Evolutionary conservation across 305 asterid genomes (phyloP).

Genomic region (Vinca major): DNA sequence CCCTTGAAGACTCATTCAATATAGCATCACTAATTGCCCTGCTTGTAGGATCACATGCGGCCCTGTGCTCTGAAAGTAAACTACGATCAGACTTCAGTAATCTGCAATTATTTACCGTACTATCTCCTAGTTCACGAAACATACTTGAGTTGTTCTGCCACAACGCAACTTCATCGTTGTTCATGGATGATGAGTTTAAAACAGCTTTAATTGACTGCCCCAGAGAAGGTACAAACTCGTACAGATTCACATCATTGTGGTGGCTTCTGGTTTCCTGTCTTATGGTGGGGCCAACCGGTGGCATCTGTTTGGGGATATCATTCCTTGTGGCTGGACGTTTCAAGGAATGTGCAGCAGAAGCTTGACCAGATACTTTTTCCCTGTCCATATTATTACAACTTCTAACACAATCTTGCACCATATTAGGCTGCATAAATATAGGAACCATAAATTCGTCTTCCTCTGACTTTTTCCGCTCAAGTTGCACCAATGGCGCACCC

Average conservation of each 20-base stretch:
- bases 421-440: slow-evolving; percentile 26
- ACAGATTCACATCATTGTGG: slow-evolving; percentile 12
- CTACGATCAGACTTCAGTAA: slow-evolving; percentile 16
- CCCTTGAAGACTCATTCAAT: slow-evolving; percentile 14
- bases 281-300: neutral
- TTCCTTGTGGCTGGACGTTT: neutral
- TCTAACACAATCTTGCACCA: slow-evolving; percentile 26
- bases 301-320: slow-evolving; percentile 8
- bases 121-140: slow-evolving; percentile 5
- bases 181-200: slow-evolving; percentile 12
- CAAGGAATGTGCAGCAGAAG: slow-evolving; percentile 3
- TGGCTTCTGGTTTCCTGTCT: slow-evolving; percentile 17
- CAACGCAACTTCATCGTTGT: slow-evolving; percentile 4
- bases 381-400: slow-evolving; percentile 3
- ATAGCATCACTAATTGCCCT: slow-evolving; percentile 16
- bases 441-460: slow-evolving; percentile 66
- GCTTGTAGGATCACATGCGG: slow-evolving; percentile 6
- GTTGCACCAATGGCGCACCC: slow-evolving; percentile 24
- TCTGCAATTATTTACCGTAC: slow-evolving; percentile 10
- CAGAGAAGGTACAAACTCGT: slow-evolving; percentile 5
- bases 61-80: slow-evolving; percentile 15
- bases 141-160: slow-evolving; percentile 8
- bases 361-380: slow-evolving; percentile 10
- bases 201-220: slow-evolving; percentile 14
- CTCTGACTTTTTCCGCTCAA: slow-evolving; percentile 31